phyloP scores from a whole-genome alignment of 2,329 filamentous ascomycete genomes.

The Trichoderma atrobrunneum region DNA sequence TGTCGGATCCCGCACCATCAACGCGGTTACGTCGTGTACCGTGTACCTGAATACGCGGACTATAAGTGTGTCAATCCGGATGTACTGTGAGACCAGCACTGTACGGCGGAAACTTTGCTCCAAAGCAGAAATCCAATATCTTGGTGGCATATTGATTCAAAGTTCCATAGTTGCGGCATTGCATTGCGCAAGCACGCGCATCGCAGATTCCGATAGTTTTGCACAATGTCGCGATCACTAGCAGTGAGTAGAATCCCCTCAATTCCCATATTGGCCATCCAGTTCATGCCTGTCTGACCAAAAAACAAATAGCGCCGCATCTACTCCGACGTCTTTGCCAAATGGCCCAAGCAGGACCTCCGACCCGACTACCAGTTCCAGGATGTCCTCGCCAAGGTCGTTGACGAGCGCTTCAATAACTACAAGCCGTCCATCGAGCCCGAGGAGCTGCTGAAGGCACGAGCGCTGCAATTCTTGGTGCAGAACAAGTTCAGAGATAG shows the following conservation, averaged over 20 bases:
- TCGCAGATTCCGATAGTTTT: not conserved
- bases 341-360: constrained; percentile 63
- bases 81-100: not conserved
- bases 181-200: constrained; percentile 14
- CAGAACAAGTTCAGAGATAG: constrained; percentile 57
- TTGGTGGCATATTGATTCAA: not conserved
- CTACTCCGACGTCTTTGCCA: constrained; percentile 41
- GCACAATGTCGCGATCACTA: constrained; percentile 34
- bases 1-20: not conserved
- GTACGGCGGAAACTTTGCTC: not conserved
- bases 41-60: not conserved
- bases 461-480: constrained; percentile 58
- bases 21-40: fast-evolving
- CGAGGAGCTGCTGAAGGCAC: constrained; percentile 54
- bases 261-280: not conserved
- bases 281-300: not conserved
- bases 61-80: fast-evolving
- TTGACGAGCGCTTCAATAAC: constrained; percentile 36
- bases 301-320: constrained; percentile 32
- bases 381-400: constrained; percentile 46
- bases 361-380: constrained; percentile 63
- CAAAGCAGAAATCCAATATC: constrained; percentile 11
- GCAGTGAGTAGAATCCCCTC: constrained; percentile 26
- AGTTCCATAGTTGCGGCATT: not conserved
- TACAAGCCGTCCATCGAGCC: constrained; percentile 40